phyloP scores from a whole-genome alignment of 2,329 filamentous ascomycete species.

The Mollisia scopiformis region DNA sequence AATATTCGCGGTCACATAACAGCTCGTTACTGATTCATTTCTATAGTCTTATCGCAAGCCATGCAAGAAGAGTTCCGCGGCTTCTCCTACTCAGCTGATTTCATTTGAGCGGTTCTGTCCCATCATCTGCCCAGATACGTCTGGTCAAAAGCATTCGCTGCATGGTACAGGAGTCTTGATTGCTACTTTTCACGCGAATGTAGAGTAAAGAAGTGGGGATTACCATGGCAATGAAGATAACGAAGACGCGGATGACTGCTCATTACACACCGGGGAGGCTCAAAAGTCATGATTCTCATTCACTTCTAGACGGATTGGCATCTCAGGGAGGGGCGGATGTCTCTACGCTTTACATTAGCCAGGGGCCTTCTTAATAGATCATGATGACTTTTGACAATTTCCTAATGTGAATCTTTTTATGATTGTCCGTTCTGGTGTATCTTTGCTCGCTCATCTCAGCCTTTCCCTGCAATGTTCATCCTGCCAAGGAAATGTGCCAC shows the following conservation, averaged over 20 bases:
- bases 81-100: conserved; percentile 75
- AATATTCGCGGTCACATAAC: not conserved
- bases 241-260: not conserved
- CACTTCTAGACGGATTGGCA: conserved; percentile 16
- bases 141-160: conserved; percentile 17
- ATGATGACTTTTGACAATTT: conserved; percentile 4
- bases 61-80: conserved; percentile 99
- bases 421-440: conserved; percentile 8
- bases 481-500: conserved; percentile 1
- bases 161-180: conserved; percentile 16
- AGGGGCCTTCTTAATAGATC: conserved; percentile 30
- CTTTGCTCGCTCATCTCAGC: not conserved
- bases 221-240: not conserved
- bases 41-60: conserved; percentile 85
- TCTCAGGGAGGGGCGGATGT: conserved; percentile 14
- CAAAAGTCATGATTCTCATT: conserved; percentile 18
- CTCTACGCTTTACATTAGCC: conserved; percentile 24
- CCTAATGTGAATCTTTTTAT: not conserved
- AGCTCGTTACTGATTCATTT: conserved; percentile 6
- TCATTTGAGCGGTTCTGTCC: conserved; percentile 24
- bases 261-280: conserved; percentile 1
- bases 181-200: not conserved
- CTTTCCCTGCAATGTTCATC: not conserved
- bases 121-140: not conserved
- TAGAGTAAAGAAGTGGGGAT: conserved; percentile 3